phyloP scores from a whole-genome alignment of 2,329 filamentous ascomycete genomes.

The Phialocephala subalpina region DNA sequence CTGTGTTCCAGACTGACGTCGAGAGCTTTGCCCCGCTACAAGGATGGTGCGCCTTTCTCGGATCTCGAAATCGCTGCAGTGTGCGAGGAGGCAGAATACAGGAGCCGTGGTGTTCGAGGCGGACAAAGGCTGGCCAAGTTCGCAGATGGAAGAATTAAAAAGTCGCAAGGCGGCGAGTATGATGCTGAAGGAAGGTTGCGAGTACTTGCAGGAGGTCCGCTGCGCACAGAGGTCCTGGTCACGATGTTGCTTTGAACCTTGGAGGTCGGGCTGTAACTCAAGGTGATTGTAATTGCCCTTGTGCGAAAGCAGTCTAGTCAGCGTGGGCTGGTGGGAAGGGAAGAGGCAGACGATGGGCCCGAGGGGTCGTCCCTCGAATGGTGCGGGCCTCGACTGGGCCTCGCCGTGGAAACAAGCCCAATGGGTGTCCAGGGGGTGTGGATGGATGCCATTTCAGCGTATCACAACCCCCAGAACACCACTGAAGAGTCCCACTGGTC shows the following conservation, averaged over 20 bases:
- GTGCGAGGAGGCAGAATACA: slow-evolving; percentile 17
- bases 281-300: slow-evolving; percentile 14
- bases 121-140: not conserved
- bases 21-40: slow-evolving; percentile 38
- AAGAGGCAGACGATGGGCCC: slow-evolving; percentile 14
- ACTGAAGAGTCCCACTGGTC: slow-evolving; percentile 7
- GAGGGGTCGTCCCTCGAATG: slow-evolving; percentile 11
- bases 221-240: slow-evolving; percentile 26
- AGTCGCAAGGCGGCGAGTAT: slow-evolving; percentile 5
- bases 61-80: slow-evolving; percentile 12
- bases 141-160: slow-evolving; percentile 16
- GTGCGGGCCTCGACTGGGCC: not conserved
- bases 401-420: not conserved
- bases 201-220: slow-evolving; percentile 5
- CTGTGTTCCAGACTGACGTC: slow-evolving; percentile 36
- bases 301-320: slow-evolving; percentile 18
- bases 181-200: slow-evolving; percentile 15
- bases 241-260: slow-evolving; percentile 31
- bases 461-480: slow-evolving; percentile 12
- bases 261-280: slow-evolving; percentile 22
- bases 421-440: slow-evolving; percentile 9
- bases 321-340: slow-evolving; percentile 10
- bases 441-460: slow-evolving; percentile 9
- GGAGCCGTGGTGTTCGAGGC: slow-evolving; percentile 4
- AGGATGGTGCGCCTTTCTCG: slow-evolving; percentile 30